A percentile compares a stretch with the other conserved stretches of the same genome.
phyloP scores from a whole-genome alignment of 140 eudicot genomes.

The Erigeron philadelphicus region DNA sequence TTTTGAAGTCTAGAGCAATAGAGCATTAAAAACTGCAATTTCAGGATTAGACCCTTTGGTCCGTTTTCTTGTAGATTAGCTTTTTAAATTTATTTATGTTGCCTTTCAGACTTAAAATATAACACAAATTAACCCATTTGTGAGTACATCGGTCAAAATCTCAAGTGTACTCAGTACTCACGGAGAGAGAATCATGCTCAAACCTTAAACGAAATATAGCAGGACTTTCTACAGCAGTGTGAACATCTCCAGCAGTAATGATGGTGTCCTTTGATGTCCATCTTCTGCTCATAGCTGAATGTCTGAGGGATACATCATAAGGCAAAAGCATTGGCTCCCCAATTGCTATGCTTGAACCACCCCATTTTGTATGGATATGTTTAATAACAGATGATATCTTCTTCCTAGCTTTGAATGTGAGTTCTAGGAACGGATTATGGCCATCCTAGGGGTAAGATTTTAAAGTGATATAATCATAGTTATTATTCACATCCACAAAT shows the following conservation, averaged over 20 bases:
- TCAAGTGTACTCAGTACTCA: background rate
- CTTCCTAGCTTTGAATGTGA: constrained; percentile 65
- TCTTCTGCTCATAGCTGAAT: constrained; percentile 28
- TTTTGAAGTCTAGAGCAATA: background rate
- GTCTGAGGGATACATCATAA: constrained; percentile 30
- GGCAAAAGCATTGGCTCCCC: constrained; percentile 75
- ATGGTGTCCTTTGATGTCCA: constrained; percentile 61
- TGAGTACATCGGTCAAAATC: background rate
- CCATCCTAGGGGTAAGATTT: constrained; percentile 54
- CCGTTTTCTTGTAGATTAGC: background rate
- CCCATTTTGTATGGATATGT: constrained; percentile 78
- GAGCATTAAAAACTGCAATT: background rate
- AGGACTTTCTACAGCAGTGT: constrained; percentile 54
- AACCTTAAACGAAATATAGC: constrained; percentile 77
- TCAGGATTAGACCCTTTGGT: background rate
- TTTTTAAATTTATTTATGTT: background rate
- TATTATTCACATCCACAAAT: background rate
- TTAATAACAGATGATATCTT: constrained; percentile 77
- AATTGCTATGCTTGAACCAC: constrained; percentile 44
- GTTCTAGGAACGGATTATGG: constrained; percentile 78
- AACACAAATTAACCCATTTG: background rate
- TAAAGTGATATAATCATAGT: background rate
- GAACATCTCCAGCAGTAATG: constrained; percentile 66
- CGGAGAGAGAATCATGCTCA: constrained; percentile 20
- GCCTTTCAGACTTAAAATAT: background rate